Percentiles rank a stretch among this genome's conserved stretches.
phyloP scores from a whole-genome alignment of 257 asterid genomes.

The Solanum dulcamara region DNA sequence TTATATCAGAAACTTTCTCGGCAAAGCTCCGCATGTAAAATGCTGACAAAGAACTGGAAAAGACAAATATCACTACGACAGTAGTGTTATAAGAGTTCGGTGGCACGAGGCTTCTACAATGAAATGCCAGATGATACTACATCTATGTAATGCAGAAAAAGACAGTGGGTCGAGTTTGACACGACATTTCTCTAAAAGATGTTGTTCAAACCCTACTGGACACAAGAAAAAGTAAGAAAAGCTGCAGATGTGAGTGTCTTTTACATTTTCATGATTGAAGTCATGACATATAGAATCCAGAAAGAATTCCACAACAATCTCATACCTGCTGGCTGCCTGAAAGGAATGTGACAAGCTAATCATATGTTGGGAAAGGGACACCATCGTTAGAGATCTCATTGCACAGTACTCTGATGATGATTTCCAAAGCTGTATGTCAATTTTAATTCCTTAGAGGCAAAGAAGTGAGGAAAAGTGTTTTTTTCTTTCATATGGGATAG shows the following conservation, averaged over 20 bases:
- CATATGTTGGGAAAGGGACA: constrained; percentile 93
- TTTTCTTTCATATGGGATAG: not conserved
- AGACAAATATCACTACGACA: constrained; percentile 7
- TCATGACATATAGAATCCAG: not conserved
- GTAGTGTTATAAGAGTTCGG: not conserved
- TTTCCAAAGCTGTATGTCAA: constrained; percentile 78
- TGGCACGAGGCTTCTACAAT: constrained; percentile 2
- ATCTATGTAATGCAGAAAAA: not conserved
- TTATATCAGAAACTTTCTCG: constrained; percentile 56
- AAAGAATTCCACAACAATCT: not conserved
- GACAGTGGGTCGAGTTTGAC: not conserved
- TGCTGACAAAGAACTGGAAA: constrained; percentile 88
- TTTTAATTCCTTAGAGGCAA: constrained; percentile 19
- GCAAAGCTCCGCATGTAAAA: constrained; percentile 77
- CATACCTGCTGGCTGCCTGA: constrained; percentile 79
- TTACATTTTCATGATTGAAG: not conserved
- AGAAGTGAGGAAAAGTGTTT: not conserved
- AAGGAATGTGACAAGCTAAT: constrained; percentile 69
- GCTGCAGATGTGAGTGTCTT: not conserved
- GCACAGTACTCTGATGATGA: constrained; percentile 88
- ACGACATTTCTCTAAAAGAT: not conserved
- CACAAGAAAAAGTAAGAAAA: not conserved
- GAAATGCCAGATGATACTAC: not conserved
- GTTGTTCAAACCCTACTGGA: not conserved
- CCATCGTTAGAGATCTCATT: constrained; percentile 89